Base-by-base conservation (phyloP, 2,329 filamentous ascomycete species). In the Talaromyces sp. region DNA sequence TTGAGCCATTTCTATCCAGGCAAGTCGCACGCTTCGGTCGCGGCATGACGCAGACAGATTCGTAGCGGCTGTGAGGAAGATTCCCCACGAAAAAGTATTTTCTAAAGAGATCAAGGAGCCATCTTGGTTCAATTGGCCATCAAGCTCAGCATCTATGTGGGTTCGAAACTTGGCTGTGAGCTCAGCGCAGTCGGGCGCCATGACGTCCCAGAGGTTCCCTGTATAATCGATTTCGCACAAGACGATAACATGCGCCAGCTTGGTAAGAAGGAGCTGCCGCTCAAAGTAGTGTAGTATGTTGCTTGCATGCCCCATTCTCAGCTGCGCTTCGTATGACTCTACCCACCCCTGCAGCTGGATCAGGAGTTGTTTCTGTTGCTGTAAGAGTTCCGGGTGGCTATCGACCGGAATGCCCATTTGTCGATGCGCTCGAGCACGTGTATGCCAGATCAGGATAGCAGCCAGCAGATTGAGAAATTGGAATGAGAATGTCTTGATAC, bases 51-150 rank as follows among this genome's bases (percentile, higher is more conserved):
- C 33, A 35, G 56, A n/a, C 7, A 59, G 9, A 11, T 59, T 59
- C 5, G 39, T 59, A 19, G 56, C 56, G 37, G 33, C 56, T 31
- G 56, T 43, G 27, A 59, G 35, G 37, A 59, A 59, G 16, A 59
- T 59, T 7, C 35, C 56, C 56, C 56, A 59, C 13, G 19, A 16
- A 43, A 35, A 59, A 59, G 56, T 59, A 27, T 33, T 43, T 3
- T 59, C 56, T 43, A 59, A 43, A 27, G 56, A 59, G 56, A 59
- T 59, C 35, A 59, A 43, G 13, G 37, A 59, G 56, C 56, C 35
- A 16, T 59, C 37, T 1, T 22, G 13, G n/a, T 31, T 43, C 9
- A 4, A 35, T 31, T 54, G 31, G 2, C 8, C 5, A 19, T 33
- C 31, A 5, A 54, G 50, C 14, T 54, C 31, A 10, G 31, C 50